Evolutionary conservation across 2,329 filamentous ascomycete species (phyloP).

Genomic region (Ceratocystis cacaofunesta): DNA sequence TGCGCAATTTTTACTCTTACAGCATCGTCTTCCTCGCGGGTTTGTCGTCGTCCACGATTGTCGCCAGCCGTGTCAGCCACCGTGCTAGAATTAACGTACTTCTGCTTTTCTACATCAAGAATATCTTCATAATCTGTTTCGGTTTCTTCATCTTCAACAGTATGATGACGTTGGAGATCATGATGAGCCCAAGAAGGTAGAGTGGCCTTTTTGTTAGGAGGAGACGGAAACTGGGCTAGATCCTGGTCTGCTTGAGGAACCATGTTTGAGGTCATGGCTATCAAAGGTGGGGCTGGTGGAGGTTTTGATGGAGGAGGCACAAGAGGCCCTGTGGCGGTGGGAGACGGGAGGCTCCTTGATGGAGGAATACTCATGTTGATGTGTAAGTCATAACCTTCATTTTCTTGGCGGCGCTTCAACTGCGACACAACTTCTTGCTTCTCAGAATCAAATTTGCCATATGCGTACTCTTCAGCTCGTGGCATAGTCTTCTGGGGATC

Average conservation of each 20-base stretch:
- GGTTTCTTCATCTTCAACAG: slow-evolving; percentile 45
- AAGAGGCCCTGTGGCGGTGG: slow-evolving; percentile 33
- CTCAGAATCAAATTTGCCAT: slow-evolving; percentile 41
- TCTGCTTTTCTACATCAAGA: slow-evolving; percentile 46
- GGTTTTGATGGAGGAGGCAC: slow-evolving; percentile 38
- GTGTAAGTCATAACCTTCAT: slow-evolving; percentile 32
- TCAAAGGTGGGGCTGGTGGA: slow-evolving; percentile 28
- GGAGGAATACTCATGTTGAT: slow-evolving; percentile 39
- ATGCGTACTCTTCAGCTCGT: slow-evolving; percentile 43
- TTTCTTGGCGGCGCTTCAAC: slow-evolving; percentile 31
- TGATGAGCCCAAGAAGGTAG: not conserved
- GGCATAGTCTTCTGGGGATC: slow-evolving; percentile 46
- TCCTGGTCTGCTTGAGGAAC: slow-evolving; percentile 32
- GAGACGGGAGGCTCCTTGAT: slow-evolving; percentile 33
- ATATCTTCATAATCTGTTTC: slow-evolving; percentile 77
- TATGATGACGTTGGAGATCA: not conserved
- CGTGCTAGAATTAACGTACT: no score
- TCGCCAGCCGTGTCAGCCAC: slow-evolving; percentile 27
- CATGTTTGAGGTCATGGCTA: slow-evolving; percentile 29
- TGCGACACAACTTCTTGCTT: slow-evolving; percentile 35
- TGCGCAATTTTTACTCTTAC: slow-evolving; percentile 53
- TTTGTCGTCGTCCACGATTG: slow-evolving; percentile 63
- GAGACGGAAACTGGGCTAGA: slow-evolving; percentile 38
- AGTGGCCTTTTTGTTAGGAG: slow-evolving; percentile 51
- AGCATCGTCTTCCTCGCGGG: slow-evolving; percentile 73